Evolutionary conservation across 225 moss, liverwort and hornwort species (phyloP).

Genomic region (Pseudisothecium myosuroides): DNA sequence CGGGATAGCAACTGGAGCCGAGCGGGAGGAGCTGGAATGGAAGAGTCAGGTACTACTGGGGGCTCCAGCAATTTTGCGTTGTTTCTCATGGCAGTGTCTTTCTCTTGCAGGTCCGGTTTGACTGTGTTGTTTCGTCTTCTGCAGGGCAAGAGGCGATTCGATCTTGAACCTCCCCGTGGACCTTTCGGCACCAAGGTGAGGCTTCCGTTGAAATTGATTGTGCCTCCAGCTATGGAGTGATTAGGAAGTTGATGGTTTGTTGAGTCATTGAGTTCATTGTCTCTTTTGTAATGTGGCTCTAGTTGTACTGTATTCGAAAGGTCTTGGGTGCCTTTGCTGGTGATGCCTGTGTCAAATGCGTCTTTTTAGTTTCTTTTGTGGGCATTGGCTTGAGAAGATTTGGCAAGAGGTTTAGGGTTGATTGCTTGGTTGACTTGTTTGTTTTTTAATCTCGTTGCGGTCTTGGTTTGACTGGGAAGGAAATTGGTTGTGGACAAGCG

Average conservation of each 20-base stretch:
- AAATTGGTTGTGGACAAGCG: background rate
- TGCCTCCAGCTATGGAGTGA: too few species aligned
- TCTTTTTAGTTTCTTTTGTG: background rate
- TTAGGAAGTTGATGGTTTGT: background rate
- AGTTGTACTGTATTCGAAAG: background rate
- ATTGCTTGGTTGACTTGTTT: background rate
- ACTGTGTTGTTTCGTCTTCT: background rate
- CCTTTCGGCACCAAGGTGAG: conserved; percentile 60
- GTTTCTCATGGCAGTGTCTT: background rate
- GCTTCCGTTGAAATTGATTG: background rate
- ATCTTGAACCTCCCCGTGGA: conserved; percentile 54
- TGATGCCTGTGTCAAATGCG: background rate
- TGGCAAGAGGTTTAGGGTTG: background rate
- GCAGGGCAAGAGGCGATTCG: conserved; percentile 54
- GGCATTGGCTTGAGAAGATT: background rate
- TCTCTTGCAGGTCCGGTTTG: background rate
- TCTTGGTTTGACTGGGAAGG: background rate
- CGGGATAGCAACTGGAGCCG: conserved; percentile 51
- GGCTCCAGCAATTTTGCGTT: background rate
- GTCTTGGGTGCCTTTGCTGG: background rate
- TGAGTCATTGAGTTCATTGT: background rate
- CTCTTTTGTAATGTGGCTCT: background rate
- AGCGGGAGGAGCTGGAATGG: conserved; percentile 60
- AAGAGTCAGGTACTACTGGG: conserved; percentile 26
- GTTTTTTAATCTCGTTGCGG: background rate